Percentiles rank a stretch among this genome's conserved stretches.
Conservation (phyloP, 179 eudicot species). For the Carnegiea gigantea region DNA sequence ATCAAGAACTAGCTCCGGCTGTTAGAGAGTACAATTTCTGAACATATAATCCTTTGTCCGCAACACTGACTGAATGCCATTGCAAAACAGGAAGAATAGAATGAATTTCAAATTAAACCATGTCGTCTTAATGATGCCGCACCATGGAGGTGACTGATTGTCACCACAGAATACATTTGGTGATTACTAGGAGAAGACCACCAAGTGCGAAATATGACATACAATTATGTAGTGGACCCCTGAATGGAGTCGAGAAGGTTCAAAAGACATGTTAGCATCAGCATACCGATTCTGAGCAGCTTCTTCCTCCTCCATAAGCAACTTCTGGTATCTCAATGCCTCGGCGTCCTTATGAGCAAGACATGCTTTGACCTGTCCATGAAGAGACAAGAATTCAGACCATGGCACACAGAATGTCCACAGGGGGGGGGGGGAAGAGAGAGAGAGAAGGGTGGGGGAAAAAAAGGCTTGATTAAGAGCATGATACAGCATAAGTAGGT, state of each 20-base stretch:
- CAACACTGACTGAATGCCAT: background rate
- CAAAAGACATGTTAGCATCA: constrained; percentile 1
- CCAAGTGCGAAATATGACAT: background rate
- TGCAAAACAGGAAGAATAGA: background rate
- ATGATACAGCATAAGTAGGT: background rate
- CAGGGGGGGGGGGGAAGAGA: background rate
- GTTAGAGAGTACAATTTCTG: background rate
- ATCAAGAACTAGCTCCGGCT: background rate
- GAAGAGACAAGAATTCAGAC: background rate
- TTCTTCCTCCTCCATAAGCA: constrained; percentile 99
- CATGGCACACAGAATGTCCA: background rate
- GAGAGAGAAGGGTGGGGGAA: too few relatives aligned
- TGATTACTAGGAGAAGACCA: too few relatives aligned
- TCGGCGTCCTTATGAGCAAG: constrained; percentile 93
- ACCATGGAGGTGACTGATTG: too few relatives aligned
- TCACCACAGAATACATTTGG: too few relatives aligned
- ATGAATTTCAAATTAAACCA: background rate
- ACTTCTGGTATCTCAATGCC: constrained; percentile 87
- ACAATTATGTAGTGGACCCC: background rate
- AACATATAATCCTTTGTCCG: background rate
- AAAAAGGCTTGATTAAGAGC: background rate
- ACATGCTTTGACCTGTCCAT: constrained; percentile 80
- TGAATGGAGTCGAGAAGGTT: background rate
- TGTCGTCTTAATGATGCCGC: too few relatives aligned
- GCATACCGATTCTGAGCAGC: constrained; percentile 90